Conservation (phyloP, 768 basidiomycete genomes). For the Lactarius hatsudake region DNA sequence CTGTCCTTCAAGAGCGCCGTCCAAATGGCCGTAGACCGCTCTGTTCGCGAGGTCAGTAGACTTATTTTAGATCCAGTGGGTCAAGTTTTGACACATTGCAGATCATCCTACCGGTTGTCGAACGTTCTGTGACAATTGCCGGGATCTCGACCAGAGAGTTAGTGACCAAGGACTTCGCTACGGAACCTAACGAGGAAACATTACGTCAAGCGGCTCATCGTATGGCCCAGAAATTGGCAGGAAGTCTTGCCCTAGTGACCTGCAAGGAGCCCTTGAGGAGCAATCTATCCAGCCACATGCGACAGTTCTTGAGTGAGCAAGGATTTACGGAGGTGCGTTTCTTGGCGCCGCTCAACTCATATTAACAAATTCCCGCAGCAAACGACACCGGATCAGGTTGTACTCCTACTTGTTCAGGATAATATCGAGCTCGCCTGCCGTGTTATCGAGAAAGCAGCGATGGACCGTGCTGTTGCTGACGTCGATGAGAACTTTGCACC, state of each 20-base stretch:
- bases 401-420: constrained; percentile 78
- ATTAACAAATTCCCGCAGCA: constrained; percentile 38
- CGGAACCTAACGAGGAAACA: constrained; percentile 87
- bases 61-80: neutral
- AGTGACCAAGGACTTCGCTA: constrained; percentile 93
- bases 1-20: constrained; percentile 87
- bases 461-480: constrained; percentile 91
- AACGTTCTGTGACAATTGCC: constrained; percentile 96
- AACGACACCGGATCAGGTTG: constrained; percentile 77
- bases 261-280: constrained; percentile 96
- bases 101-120: constrained; percentile 97
- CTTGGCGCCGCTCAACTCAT: constrained; percentile 12
- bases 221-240: constrained; percentile 97
- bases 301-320: constrained; percentile 78
- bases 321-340: constrained; percentile 79
- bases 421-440: constrained; percentile 92
- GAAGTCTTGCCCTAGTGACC: constrained; percentile 93
- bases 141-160: constrained; percentile 96
- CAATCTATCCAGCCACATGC: constrained; percentile 85
- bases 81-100: constrained; percentile 33
- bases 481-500: constrained; percentile 85
- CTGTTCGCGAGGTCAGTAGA: constrained; percentile 80
- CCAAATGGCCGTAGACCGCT: constrained; percentile 86
- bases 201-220: constrained; percentile 88
- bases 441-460: constrained; percentile 95